These are phyloP conservation scores for Talaromyces ruber DNA, from an alignment of 495 filamentous ascomycete species.

Conservation along the genomic window DNA sequence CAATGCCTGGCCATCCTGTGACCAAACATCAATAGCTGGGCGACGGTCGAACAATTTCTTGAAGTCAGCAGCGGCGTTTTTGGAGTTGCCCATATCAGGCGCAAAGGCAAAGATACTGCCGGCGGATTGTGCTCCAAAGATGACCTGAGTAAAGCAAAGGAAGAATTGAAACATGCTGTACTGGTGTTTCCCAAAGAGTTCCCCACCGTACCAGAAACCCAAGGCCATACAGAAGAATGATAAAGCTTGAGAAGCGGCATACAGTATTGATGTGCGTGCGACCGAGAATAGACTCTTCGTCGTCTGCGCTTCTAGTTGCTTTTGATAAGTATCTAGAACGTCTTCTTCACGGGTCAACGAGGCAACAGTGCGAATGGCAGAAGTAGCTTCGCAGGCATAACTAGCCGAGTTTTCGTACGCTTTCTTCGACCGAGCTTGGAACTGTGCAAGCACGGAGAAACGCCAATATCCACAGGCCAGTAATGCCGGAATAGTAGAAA, in stretches of 20 bases:
- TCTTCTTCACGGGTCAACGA: conserved; percentile 76
- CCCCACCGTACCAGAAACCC: conserved; percentile 93
- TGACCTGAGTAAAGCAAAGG: conserved; percentile 68
- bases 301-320: conserved; percentile 55
- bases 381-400: conserved; percentile 86
- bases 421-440: conserved; percentile 60
- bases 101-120: conserved; percentile 84
- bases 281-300: conserved; percentile 55
- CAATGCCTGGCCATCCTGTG: conserved; percentile 54
- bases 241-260: conserved; percentile 70
- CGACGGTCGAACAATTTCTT: conserved; percentile 71
- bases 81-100: conserved; percentile 82
- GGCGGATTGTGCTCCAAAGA: conserved; percentile 77
- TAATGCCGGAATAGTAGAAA: conserved; percentile 67
- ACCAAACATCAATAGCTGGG: conserved; percentile 79
- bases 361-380: conserved; percentile 89
- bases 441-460: conserved; percentile 70
- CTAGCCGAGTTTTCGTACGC: conserved; percentile 68
- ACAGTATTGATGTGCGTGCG: conserved; percentile 59
- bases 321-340: conserved; percentile 65
- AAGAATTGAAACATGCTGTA: conserved; percentile 77
- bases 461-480: conserved; percentile 78
- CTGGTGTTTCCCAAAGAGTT: conserved; percentile 60
- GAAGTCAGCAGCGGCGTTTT: conserved; percentile 66
- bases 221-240: conserved; percentile 77